Base-by-base conservation (phyloP, 805 yeast species). In the Monosporozyma aquatica region DNA sequence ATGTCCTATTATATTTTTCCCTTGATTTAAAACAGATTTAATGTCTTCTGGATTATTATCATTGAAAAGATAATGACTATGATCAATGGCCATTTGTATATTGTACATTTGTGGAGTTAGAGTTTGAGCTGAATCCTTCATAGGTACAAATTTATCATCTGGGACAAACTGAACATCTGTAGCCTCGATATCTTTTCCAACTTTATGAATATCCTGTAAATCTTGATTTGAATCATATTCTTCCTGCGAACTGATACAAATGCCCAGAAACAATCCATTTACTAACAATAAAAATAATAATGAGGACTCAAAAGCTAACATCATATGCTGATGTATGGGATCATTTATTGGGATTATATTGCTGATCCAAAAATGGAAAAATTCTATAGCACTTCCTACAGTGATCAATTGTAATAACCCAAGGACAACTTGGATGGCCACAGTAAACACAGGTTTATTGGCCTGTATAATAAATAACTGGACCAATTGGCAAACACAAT, bases 81-180 rank as follows among this genome's bases (percentile, higher is more conserved):
- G 17, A 18, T 8, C 10, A 10, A 18, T n/a, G 23, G 7, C 35
- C 35, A 32, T 17, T 32, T 18, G 35, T 10, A 32, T 23, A 32
- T 32, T 32, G 18, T 17, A 32, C 35, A 32, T 45, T 21, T 52
- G 55, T 13, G 66, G 60, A 1, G 62, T 59, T 17, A 62, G 34
- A 0, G 67, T 62, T 41, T 61, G 65, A 2, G 62, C 52, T 2
- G 66, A 61, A 37, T 53, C 48, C 42, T 62, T 62, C 40, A 58
- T 37, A 5, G 56, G 52, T 3, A 61, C 47, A 25, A 45, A 52
- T 40, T 47, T 57, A n/a, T 50, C 51, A 27, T 32, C 17, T 33
- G 37, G 33, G 3, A 40, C 38, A 34, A n/a, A 33, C 13, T 20
- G 27, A 10, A 17, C 17, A n/a, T 29, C 42, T n/a, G n/a, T n/a